Conservation (phyloP, 2,329 filamentous ascomycete species). For the Beauveria bassiana region DNA sequence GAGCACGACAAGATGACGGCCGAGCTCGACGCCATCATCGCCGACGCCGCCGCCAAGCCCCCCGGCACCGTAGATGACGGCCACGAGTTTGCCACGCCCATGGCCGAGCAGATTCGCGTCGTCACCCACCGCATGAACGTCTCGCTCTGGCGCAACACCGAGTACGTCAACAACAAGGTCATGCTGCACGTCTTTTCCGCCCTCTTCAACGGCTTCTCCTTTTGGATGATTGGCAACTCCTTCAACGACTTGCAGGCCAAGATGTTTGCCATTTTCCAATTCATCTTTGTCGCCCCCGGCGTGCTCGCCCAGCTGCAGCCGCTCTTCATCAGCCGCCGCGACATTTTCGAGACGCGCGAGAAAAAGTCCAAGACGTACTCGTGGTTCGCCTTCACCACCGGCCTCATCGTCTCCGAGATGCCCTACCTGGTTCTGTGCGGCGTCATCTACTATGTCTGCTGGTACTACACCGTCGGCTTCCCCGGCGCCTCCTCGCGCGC, state of each 20-base stretch:
- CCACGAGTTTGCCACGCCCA: constrained; percentile 64
- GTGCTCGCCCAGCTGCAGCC: constrained; percentile 52
- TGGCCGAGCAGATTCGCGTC: constrained; percentile 54
- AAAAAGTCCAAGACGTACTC: constrained; percentile 55
- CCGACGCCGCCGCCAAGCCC: constrained; percentile 41
- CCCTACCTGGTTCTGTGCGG: constrained; percentile 38
- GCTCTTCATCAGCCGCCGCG: constrained; percentile 47
- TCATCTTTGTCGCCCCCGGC: constrained; percentile 53
- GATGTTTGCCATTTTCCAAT: constrained; percentile 55
- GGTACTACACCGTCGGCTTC: constrained; percentile 52
- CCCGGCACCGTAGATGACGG: constrained; percentile 39
- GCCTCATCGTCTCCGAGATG: constrained; percentile 39
- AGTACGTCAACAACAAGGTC: constrained; percentile 60
- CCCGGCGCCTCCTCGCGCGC: constrained; percentile 34
- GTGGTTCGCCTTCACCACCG: constrained; percentile 52
- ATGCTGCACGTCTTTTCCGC: constrained; percentile 45
- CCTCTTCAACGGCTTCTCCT: constrained; percentile 54
- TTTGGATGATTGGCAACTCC: constrained; percentile 49
- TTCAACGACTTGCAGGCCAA: constrained; percentile 45
- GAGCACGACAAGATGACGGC: constrained; percentile 47
- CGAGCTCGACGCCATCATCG: constrained; percentile 57
- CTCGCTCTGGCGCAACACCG: constrained; percentile 57
- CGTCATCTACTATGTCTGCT: constrained; percentile 43
- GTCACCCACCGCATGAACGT: constrained; percentile 56
- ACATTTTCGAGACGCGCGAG: constrained; percentile 51